These are phyloP conservation scores for Skeletonema tropicum DNA, from an alignment of 108 stramenopile species.

Conservation along the genomic window DNA sequence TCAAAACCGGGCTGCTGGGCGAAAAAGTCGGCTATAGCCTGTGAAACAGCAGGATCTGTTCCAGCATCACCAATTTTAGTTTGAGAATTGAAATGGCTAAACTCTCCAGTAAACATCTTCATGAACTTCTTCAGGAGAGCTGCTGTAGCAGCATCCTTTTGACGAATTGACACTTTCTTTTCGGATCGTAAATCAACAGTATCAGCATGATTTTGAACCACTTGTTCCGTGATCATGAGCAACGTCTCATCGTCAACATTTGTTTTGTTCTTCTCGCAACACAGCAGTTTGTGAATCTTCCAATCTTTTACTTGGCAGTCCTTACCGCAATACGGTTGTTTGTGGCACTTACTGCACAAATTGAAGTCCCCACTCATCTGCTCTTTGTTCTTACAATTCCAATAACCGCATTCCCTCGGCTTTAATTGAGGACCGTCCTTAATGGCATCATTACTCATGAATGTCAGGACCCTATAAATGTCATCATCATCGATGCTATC, in stretches of 20 bases:
- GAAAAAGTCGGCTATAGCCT: slow-evolving; percentile 17
- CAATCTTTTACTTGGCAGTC: slow-evolving; percentile 16
- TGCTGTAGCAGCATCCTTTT: slow-evolving; percentile 2
- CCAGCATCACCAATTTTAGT: background rate
- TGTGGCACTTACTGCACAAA: slow-evolving; percentile 8
- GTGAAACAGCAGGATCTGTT: slow-evolving; percentile 10
- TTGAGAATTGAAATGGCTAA: slow-evolving; percentile 8
- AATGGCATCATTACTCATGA: background rate
- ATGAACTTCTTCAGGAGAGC: slow-evolving; percentile 2
- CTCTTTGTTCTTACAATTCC: slow-evolving; percentile 5
- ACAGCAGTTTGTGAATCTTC: slow-evolving; percentile 12
- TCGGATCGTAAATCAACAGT: slow-evolving; percentile 2
- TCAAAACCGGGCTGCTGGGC: slow-evolving; percentile 16
- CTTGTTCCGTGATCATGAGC: background rate
- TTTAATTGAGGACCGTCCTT: background rate
- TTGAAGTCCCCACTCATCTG: slow-evolving; percentile 10
- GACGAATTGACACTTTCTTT: background rate
- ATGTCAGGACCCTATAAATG: slow-evolving; percentile 4
- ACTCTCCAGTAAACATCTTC: slow-evolving; percentile 14
- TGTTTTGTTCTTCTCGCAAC: slow-evolving; percentile 7
- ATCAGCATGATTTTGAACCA: background rate
- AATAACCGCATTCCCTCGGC: slow-evolving; percentile 2
- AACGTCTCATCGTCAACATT: background rate
- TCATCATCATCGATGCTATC: slow-evolving; percentile 5
- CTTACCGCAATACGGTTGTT: slow-evolving; percentile 13